phyloP scores from a whole-genome alignment of 202 grass and related monocot species.

The Dendrocalamus latiflorus region DNA sequence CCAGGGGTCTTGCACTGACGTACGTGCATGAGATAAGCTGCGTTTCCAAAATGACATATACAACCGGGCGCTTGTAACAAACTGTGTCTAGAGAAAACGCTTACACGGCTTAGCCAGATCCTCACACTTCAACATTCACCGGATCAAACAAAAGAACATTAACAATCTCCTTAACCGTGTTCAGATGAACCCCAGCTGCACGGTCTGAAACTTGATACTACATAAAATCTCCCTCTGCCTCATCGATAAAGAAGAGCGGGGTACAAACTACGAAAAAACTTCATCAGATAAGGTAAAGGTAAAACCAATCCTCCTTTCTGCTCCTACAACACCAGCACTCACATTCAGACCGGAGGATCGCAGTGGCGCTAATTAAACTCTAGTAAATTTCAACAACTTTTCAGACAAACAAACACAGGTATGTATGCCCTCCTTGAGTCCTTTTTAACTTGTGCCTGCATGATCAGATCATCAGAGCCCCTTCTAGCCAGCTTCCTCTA shows the following conservation, averaged over 20 bases:
- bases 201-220: background rate
- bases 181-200: slow-evolving; percentile 10
- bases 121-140: background rate
- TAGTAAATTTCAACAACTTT: background rate
- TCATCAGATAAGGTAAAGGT: background rate
- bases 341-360: background rate
- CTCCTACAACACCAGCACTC: too few species aligned
- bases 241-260: too few species aligned
- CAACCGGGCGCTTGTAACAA: background rate
- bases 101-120: background rate
- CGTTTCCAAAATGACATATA: background rate
- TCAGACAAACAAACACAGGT: background rate
- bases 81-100: background rate
- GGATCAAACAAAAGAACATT: background rate
- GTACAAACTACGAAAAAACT: slow-evolving; percentile 11
- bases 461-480: background rate
- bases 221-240: background rate
- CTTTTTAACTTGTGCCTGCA: background rate
- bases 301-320: background rate
- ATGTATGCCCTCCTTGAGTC: background rate
- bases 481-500: slow-evolving; percentile 8
- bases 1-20: too few species aligned
- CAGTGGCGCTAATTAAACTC: slow-evolving; percentile 5
- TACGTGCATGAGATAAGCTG: background rate
- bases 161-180: background rate